Conservation (phyloP, 768 basidiomycete genomes). For the Russula emetica region DNA sequence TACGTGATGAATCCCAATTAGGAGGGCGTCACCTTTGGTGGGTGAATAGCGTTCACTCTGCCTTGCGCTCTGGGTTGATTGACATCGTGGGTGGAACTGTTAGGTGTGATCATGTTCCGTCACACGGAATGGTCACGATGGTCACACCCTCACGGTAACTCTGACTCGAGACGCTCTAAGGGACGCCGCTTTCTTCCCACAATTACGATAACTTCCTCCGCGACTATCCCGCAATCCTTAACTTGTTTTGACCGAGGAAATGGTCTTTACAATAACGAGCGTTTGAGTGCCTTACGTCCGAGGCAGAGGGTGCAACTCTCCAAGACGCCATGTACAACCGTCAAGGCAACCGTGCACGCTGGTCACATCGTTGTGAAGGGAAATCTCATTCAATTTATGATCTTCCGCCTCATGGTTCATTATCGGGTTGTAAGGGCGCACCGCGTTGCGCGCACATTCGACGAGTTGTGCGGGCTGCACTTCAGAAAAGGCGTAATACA, state of each 20-base stretch:
- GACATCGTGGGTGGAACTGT: too few species aligned
- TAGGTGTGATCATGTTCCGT: too few species aligned
- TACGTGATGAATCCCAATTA: too few species aligned
- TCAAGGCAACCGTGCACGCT: constrained; percentile 40
- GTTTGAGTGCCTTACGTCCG: constrained; percentile 58
- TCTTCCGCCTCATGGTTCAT: constrained; percentile 39
- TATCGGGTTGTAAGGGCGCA: constrained; percentile 56
- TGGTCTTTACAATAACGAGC: constrained; percentile 45
- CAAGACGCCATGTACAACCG: constrained; percentile 40
- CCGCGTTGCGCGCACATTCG: constrained; percentile 41
- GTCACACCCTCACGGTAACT: too few species aligned
- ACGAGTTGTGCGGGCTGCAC: too few species aligned
- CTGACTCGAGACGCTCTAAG: too few species aligned
- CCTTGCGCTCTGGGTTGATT: too few species aligned
- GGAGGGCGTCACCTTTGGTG: too few species aligned
- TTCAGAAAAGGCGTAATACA: constrained; percentile 55
- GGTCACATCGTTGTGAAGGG: constrained; percentile 50
- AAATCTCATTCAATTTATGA: constrained; percentile 51
- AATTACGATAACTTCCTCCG: constrained; percentile 14
- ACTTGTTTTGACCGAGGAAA: constrained; percentile 51
- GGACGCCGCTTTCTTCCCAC: background rate
- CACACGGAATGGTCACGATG: too few species aligned
- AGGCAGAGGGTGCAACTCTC: constrained; percentile 52
- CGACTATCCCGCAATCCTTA: constrained; percentile 60
- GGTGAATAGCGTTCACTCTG: too few species aligned